Evolutionary conservation across 106 monocot species (phyloP).

Genomic region (Phalaenopsis equestris): DNA sequence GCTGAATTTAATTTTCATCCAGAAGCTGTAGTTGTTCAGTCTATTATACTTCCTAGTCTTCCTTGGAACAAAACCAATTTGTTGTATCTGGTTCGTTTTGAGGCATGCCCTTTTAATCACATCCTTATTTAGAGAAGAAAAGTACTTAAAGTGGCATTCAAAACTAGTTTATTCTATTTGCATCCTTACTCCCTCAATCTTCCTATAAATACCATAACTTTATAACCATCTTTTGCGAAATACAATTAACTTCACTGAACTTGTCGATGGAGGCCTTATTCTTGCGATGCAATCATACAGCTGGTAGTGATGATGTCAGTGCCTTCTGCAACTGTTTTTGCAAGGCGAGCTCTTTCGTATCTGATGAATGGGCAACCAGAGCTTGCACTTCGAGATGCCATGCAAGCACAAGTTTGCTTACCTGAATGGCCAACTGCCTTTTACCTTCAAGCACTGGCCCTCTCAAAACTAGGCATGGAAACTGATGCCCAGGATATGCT

Average conservation of each 20-base stretch:
- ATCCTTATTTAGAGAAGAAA: background rate
- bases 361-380: constrained; percentile 90
- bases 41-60: background rate
- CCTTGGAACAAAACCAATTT: background rate
- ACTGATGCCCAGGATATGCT: constrained; percentile 98
- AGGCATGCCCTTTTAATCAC: background rate
- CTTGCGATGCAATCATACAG: constrained; percentile 24
- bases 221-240: too few species aligned
- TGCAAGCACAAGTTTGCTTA: constrained; percentile 98
- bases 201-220: too few species aligned
- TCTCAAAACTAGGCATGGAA: constrained; percentile 97
- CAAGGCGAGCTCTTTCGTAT: constrained; percentile 77
- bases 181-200: background rate
- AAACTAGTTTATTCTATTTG: background rate
- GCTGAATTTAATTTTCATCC: too few species aligned
- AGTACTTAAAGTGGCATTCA: too few species aligned
- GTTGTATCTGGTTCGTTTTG: background rate
- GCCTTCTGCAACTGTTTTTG: constrained; percentile 90
- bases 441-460: constrained; percentile 94
- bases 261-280: background rate
- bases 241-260: too few species aligned
- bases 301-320: constrained; percentile 83
- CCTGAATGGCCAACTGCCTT: constrained; percentile 96
- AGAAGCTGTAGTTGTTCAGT: background rate
- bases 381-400: constrained; percentile 86